Base-by-base conservation (phyloP, 2,329 filamentous ascomycete genomes). In the Fusarium bulbicola region DNA sequence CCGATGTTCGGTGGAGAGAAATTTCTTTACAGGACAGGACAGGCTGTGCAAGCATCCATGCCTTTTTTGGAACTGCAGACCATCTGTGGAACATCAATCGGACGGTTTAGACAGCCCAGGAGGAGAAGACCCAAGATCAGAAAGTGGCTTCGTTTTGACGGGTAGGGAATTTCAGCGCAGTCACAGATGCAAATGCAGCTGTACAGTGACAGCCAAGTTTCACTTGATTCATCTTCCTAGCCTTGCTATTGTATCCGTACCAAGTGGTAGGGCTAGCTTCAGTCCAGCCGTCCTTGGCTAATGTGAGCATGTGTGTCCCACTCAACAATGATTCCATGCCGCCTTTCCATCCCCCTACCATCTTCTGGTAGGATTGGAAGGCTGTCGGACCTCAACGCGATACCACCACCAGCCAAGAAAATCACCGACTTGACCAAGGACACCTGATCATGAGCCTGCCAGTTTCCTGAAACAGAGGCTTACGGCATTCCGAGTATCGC, bases 1-100 rank as follows among this genome's bases (percentile, higher is more conserved):
- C 75, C 75, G 75, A 74, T 68, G 20, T 57, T 72, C 75, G 69
- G 75, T 72, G 71, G 71, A 47, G 57, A 62, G 49, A 53, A 39
- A 59, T 72, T 74, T 65, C 46, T 37, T 42, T 50, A 42, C 45
- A 62, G 53, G 61, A 45, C 24, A 45, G 42, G n/a, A 46, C 12
- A 45, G 24, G 42, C 24, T 32, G 32, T 63, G 34, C 40, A 46
- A 49, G 39, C 59, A 32, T 28, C 14, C 24, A 46, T 43, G 43
- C 57, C 42, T 36, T 50, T 34, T 43, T 59, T 72, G 61, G 69
- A 67, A 66, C 49, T 66, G 61, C 56, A 74, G 53, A 68, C 59
- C 46, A 58, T 71, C 59, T 66, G 74, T 74, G 74, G 72, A 72
- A 74, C 72, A 64, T 60, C 49, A 54, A 40, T 61, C 45, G 58